Evolutionary conservation across 768 basidiomycete genomes (phyloP), one percentile per base, ranked within the genome.

Genomic region (Hygrophoropsis aurantiaca): DNA sequence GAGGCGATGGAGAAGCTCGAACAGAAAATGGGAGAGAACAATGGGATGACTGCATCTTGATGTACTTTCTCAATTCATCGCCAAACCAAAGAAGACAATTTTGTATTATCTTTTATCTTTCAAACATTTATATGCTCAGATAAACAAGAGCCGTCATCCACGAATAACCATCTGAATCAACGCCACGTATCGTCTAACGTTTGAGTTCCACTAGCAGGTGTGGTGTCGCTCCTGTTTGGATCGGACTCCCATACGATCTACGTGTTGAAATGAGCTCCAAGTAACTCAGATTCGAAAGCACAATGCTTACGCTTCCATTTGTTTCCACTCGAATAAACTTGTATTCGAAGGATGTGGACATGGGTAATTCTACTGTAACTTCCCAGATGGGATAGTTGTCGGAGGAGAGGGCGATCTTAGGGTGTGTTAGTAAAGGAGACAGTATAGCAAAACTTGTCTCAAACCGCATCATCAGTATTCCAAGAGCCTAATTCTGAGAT

Each of bases 181-280:
- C 71, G 67, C 78, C 79, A 81, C 6, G 69, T 68, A 2, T 73
- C 65, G 11, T 58, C 63, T 21, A 79, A 44, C 2, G 68, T 73
- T 51, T 73, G 69, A 9, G 72, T 61, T 2, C 71, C 74, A 4
- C 71, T 71, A 1, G 65, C 37, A 20, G 58, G 68, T 4, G 74
- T 70, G 9, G 73, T 80, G 3, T 64, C 71, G 34, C 71, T 66
- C 32, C 80, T 69, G 51, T 83, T 81, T 3, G 82, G 81, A 53
- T 82, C 80, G 0, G 78, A 78, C 57, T 85, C 83, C 81, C 81
- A 84, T 7, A 71, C 66, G 39, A 85, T 59, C 80, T 79, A 42
- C n/a, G n/a, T n/a, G n/a, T 34, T 10, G 11, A 34, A 10, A 34
- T 34, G 32, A 10, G 11, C 10, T 10, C 10, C 32, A 34, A n/a